These are phyloP conservation scores for Maudiozyma saulgeensis DNA, from an alignment of 805 yeast species.

Conservation along the genomic window DNA sequence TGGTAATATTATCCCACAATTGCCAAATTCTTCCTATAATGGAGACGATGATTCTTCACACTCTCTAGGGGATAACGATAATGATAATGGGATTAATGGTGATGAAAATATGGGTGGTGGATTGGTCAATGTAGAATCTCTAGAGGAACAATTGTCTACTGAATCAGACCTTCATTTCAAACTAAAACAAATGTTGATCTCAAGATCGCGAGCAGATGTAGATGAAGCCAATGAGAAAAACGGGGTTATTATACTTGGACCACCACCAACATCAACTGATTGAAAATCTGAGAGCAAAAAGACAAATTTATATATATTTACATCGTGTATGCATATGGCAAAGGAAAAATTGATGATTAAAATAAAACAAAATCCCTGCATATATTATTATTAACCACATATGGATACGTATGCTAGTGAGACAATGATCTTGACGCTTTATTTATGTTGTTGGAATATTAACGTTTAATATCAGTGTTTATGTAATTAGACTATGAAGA, in stretches of 20 bases:
- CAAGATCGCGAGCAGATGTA: conserved; percentile 19
- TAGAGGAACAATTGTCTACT: conserved; percentile 19
- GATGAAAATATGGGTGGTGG: conserved; percentile 7
- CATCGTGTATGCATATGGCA: too few relatives aligned
- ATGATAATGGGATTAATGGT: not conserved
- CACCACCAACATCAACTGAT: conserved; percentile 9
- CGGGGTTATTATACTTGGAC: conserved; percentile 28
- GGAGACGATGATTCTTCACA: not conserved
- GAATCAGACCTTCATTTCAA: conserved; percentile 25
- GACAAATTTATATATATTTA: too few relatives aligned
- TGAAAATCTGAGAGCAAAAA: not conserved
- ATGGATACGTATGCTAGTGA: too few relatives aligned
- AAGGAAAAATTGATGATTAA: not conserved
- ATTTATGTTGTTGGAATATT: too few relatives aligned
- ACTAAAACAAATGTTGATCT: conserved; percentile 20
- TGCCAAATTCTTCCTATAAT: conserved; percentile 4
- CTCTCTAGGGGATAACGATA: not conserved
- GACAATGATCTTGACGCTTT: too few relatives aligned
- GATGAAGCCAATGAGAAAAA: conserved; percentile 21
- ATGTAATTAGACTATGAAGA: not conserved
- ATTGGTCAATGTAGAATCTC: conserved; percentile 13
- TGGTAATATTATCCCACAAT: conserved; percentile 17
- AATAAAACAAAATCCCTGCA: not conserved
- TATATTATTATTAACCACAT: not conserved
- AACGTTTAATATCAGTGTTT: not conserved